Base-by-base conservation (phyloP, 176 grass and related monocot species). In the Panicum miliaceum region DNA sequence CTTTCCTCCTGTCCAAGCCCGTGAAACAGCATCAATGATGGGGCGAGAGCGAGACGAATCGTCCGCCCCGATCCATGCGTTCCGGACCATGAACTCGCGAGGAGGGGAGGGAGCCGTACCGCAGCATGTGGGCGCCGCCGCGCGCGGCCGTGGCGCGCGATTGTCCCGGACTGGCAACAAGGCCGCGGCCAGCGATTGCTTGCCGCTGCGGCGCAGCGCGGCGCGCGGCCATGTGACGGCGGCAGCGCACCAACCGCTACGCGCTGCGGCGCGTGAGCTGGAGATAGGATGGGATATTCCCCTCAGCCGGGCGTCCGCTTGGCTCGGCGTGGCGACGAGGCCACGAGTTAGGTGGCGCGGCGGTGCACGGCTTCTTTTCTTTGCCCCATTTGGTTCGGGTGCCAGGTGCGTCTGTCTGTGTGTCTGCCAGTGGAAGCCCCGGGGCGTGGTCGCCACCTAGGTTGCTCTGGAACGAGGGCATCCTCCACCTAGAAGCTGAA, bases 241-340 rank as follows among this genome's bases (percentile, higher is more conserved):
- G 25, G 46, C 76, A 48, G 26, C 42, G 77, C 73, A 63, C 52
- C 79, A 82, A 63, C 86, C 35, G 35, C 85, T 68, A 76, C 23
- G 20, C 46, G 27, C 60, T 12, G 37, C 53, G 57, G 65, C 54
- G 56, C 35, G 19, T 72, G 51, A 64, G 86, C 80, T 83, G 81
- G 81, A 64, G 29, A 20, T 20, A 13, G 64, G 41, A 25, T 10
- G 15, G 74, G 42, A 79, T 88, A 79, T 80, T 89, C 68, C 68
- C 58, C 81, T n/a, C 81, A 84, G 13, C 87, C 40, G 9, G 20
- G 36, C 57, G 37, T 47, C 8, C 8, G 25, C 60, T 87, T 68
- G 67, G 46, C 42, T n/a, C 64, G 41, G 57, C 41, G 3, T n/a
- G 18, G 57, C 13, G 20, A 29, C 5, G 1, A 26, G 59, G 60